Conservation (phyloP, 176 grass and related monocot genomes). For the Juncus inflexus region DNA sequence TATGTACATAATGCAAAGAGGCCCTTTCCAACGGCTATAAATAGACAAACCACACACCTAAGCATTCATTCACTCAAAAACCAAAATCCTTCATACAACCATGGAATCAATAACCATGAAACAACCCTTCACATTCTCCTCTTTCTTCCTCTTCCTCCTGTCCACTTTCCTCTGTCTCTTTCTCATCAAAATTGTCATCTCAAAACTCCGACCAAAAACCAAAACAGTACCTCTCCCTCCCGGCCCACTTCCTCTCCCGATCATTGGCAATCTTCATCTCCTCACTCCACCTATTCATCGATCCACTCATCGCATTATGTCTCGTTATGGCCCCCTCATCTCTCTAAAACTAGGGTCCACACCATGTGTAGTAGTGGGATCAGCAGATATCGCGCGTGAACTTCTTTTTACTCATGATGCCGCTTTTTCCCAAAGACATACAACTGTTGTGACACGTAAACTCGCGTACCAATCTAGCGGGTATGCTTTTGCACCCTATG, state of each 20-base stretch:
- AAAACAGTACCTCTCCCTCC: slow-evolving; percentile 28
- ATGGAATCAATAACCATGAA: neutral
- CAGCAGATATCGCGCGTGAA: slow-evolving; percentile 29
- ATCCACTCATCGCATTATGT: slow-evolving; percentile 39
- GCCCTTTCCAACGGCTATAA: no score
- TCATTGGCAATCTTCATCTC: slow-evolving; percentile 77
- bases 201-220: neutral
- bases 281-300: slow-evolving; percentile 49
- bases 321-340: slow-evolving; percentile 32
- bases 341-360: slow-evolving; percentile 44
- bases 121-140: slow-evolving; percentile 22
- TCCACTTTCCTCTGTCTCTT: neutral
- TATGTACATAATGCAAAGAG: no score
- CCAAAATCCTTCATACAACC: no score
- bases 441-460: slow-evolving; percentile 30
- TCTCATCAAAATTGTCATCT: neutral
- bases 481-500: slow-evolving; percentile 66
- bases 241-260: slow-evolving; percentile 42
- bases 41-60: no score
- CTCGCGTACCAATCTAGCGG: slow-evolving; percentile 48
- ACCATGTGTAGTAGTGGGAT: slow-evolving; percentile 45
- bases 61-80: no score
- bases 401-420: slow-evolving; percentile 44
- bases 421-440: slow-evolving; percentile 56
- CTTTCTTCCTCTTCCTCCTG: slow-evolving; percentile 13